These are phyloP conservation scores for Populus euphratica DNA, from an alignment of 345 rosid genomes.

Conservation along the genomic window DNA sequence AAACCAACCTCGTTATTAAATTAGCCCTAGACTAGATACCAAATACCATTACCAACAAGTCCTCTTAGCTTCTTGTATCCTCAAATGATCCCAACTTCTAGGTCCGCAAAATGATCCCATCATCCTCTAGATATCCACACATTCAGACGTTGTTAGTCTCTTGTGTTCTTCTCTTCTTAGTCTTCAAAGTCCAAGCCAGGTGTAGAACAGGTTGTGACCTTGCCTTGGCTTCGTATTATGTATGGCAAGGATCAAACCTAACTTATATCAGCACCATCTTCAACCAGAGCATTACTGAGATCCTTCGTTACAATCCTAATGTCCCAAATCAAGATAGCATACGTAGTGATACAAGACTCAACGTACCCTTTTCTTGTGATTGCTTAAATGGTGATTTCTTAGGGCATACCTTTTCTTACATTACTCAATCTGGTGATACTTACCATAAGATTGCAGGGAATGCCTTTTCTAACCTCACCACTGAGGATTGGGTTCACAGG, in stretches of 20 bases:
- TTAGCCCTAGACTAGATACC: too few species aligned
- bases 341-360: constrained; percentile 18
- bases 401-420: constrained; percentile 46
- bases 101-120: not conserved
- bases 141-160: not conserved
- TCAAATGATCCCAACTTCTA: constrained; percentile 1
- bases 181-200: constrained; percentile 22
- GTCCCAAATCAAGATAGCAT: constrained; percentile 24
- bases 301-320: constrained; percentile 33
- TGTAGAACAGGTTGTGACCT: constrained; percentile 40
- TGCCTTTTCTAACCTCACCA: constrained; percentile 40
- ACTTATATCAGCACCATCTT: constrained; percentile 40
- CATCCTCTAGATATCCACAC: not conserved
- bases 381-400: constrained; percentile 47
- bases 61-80: too few species aligned
- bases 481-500: constrained; percentile 37
- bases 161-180: constrained; percentile 8
- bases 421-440: constrained; percentile 27
- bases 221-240: constrained; percentile 43
- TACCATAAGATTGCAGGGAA: constrained; percentile 23
- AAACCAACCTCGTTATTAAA: too few species aligned
- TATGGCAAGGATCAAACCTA: constrained; percentile 37
- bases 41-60: not conserved
- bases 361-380: constrained; percentile 42
- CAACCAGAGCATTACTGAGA: constrained; percentile 13